Conservation (phyloP, 345 rosid genomes). For the Brassica napus region DNA sequence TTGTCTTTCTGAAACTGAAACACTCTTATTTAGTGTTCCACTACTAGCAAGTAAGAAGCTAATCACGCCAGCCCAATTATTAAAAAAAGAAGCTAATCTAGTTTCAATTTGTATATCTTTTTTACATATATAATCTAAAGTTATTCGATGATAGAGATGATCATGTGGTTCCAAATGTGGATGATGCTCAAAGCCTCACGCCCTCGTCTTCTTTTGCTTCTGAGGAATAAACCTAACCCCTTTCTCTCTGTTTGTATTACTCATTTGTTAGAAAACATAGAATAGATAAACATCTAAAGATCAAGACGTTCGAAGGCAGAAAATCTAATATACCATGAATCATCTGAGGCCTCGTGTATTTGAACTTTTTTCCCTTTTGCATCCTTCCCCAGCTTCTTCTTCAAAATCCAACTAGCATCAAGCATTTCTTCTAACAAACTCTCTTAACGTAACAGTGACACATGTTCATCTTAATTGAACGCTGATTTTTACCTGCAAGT, state of each 20-base stretch:
- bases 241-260: slow-evolving; percentile 60
- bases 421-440: slow-evolving; percentile 71
- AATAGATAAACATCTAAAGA: background rate
- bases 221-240: slow-evolving; percentile 41
- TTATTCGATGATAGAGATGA: too few relatives aligned
- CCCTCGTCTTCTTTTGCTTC: too few relatives aligned
- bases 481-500: slow-evolving; percentile 48
- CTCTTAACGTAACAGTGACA: slow-evolving; percentile 54
- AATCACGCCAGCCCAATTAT: background rate
- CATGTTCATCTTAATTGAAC: slow-evolving; percentile 65
- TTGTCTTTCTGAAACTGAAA: background rate
- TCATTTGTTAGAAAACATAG: background rate
- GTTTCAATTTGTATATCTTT: background rate
- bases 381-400: slow-evolving; percentile 77
- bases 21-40: background rate
- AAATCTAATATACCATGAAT: slow-evolving; percentile 64
- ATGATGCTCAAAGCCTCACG: too few relatives aligned
- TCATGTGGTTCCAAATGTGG: too few relatives aligned
- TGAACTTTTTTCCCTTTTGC: slow-evolving; percentile 87
- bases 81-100: background rate
- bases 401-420: slow-evolving; percentile 97
- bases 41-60: background rate
- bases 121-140: slow-evolving; percentile 22
- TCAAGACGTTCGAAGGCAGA: background rate
- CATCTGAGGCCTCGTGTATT: slow-evolving; percentile 82